Evolutionary conservation across 805 yeast species (phyloP).

Genomic region (Candida fluviatilis): DNA sequence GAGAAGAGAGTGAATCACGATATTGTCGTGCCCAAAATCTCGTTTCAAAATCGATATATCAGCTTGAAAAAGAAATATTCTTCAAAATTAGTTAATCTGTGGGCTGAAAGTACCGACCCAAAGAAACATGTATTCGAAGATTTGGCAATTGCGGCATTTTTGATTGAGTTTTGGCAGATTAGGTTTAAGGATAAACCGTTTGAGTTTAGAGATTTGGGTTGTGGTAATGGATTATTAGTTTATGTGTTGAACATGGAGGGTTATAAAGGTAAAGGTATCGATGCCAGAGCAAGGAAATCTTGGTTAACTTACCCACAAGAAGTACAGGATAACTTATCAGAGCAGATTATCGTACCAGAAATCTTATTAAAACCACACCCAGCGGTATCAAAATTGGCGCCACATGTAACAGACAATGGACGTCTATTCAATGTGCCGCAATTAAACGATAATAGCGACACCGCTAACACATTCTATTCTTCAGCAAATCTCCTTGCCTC

Average conservation of each 20-base stretch:
- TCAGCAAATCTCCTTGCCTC: slow-evolving; percentile 50
- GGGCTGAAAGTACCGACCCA: slow-evolving; percentile 96
- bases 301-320: slow-evolving; percentile 75
- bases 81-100: slow-evolving; percentile 63
- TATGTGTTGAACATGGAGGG: slow-evolving; percentile 77
- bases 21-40: slow-evolving; percentile 72
- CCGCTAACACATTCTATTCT: slow-evolving; percentile 50
- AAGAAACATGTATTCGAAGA: slow-evolving; percentile 95
- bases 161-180: slow-evolving; percentile 78
- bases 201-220: slow-evolving; percentile 85
- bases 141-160: slow-evolving; percentile 89
- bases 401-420: slow-evolving; percentile 58
- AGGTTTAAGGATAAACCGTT: slow-evolving; percentile 41
- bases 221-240: slow-evolving; percentile 90
- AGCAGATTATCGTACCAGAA: slow-evolving; percentile 81
- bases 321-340: slow-evolving; percentile 55
- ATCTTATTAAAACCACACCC: slow-evolving; percentile 69
- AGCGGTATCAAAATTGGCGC: slow-evolving; percentile 47
- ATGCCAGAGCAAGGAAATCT: slow-evolving; percentile 84
- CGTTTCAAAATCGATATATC: slow-evolving; percentile 80
- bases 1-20: slow-evolving; percentile 88
- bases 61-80: slow-evolving; percentile 80
- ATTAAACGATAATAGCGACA: slow-evolving; percentile 14
- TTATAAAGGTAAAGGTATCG: slow-evolving; percentile 77
- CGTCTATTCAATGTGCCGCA: slow-evolving; percentile 52